A percentile compares a stretch with the other conserved stretches of the same genome.
Conservation (phyloP, 371 early-diverging fungal species). For the Mortierella sp. region DNA sequence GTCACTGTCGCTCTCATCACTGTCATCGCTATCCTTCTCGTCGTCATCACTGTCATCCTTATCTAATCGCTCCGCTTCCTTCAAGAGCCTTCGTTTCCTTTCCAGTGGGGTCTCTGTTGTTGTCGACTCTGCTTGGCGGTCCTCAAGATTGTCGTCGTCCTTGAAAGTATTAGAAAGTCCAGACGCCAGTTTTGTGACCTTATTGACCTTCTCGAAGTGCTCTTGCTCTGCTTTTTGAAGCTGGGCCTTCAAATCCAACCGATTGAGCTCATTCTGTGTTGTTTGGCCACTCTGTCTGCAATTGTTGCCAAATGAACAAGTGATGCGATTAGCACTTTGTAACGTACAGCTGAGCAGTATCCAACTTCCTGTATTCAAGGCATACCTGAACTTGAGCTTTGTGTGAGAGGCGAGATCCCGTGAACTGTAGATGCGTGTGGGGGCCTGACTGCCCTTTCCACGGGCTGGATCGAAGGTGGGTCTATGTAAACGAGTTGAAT, state of each 20-base stretch:
- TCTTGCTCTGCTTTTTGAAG: conserved; percentile 76
- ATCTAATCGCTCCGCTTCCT: conserved; percentile 62
- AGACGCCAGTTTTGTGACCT: conserved; percentile 25
- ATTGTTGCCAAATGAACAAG: background rate
- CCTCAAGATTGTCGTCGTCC: conserved; percentile 48
- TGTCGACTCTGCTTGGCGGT: conserved; percentile 32
- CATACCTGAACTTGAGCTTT: conserved; percentile 87
- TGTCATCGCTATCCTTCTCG: conserved; percentile 43
- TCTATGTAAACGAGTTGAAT: conserved; percentile 26
- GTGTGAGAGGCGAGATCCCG: conserved; percentile 90
- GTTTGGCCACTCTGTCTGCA: conserved; percentile 86
- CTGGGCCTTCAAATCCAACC: conserved; percentile 74
- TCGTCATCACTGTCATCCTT: conserved; percentile 74
- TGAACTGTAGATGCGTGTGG: conserved; percentile 78
- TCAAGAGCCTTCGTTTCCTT: conserved; percentile 46
- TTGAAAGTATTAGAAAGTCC: conserved; percentile 37
- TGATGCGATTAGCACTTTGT: background rate
- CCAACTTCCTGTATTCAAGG: too few relatives aligned
- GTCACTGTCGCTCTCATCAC: conserved; percentile 37
- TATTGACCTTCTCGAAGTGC: conserved; percentile 66
- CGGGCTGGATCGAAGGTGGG: conserved; percentile 89
- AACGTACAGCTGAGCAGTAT: too few relatives aligned
- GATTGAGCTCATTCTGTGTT: conserved; percentile 72
- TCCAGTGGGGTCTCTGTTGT: conserved; percentile 57
- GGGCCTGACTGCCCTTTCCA: conserved; percentile 80